Evolutionary conservation across 2,329 filamentous ascomycete species (phyloP), one percentile per base, ranked within the genome.

Genomic region (Aureobasidium mangrovei): DNA sequence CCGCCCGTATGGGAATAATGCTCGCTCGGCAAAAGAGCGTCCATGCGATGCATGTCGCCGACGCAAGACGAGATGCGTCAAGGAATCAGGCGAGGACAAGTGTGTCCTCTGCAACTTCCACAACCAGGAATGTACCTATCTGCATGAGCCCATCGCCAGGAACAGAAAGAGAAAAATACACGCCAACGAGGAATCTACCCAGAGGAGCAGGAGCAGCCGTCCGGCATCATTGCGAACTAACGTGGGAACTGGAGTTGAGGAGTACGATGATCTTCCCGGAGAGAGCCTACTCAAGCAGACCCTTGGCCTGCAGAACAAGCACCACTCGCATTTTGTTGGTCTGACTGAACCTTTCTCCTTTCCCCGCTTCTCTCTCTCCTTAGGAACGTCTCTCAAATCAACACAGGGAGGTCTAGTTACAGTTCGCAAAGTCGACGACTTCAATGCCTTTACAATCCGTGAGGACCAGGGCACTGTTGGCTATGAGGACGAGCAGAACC

Each of bases 51-150:
- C 55, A 2, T 63, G 61, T 51, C 55, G 61, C 12, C 55, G 58
- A 9, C 45, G 61, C 10, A 64, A 63, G 40, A 59, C 54, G 39
- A 59, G 63, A 52, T 65, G 62, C 46, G 60, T 63, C 41, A 62
- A 62, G 24, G 60, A 62, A 40, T 54, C 59, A 28, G 60, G 57
- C 53, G 58, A 60, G 32, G 31, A 53, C 12, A 57, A 59, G 27
- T 64, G 62, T 31, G 58, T 62, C 33, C 54, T 61, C 24, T 64
- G 62, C 57, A 84, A 87, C 66, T 83, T 84, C 66, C 84, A 84
- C 69, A 84, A 83, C 62, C 80, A 86, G 65, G 84, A 88, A 61
- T 93, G 88, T 70, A 91, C 88, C 46, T 83, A 90, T 67, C 76
- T 84, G 44, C 82, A 85, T n/a, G 55, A 57, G 29, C 54, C 54